Evolutionary conservation across 495 filamentous ascomycete genomes (phyloP), one percentile per base, ranked within the genome.

Genomic region (Immersiella caudata): DNA sequence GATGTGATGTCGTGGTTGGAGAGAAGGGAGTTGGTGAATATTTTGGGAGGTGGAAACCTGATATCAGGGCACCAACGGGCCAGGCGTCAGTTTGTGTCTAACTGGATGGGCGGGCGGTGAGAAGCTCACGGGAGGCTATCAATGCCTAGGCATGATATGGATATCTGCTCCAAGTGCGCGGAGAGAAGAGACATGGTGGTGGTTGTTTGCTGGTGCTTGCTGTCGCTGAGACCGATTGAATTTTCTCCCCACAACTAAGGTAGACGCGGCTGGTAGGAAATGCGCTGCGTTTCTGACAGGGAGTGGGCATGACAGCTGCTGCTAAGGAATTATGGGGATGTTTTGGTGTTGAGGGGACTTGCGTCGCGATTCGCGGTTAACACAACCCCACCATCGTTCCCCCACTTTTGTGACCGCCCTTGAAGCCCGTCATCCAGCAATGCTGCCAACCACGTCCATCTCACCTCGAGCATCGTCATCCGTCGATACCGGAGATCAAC

Each of bases 21-120:
- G 59, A 98, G 87, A 51, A 98, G 85, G 36, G 95, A 92, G 78
- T 96, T 97, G 69, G 94, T 96, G 79, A 98, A 99, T 74, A 94
- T 92, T 72, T 93, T 96, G n/a, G 95, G 92, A 16, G 86, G 86
- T 25, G 92, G 92, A 71, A 99, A 99, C 21, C 93, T 94, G 71
- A 8, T 16, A 14, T 40, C 33, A 21, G 18, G 46, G 18, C 29
- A 25, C 52, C 24, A 27, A 24, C 27, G 26, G 26, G 36, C 20
- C 55, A 46, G 36, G 22, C 12, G 16, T 33, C 27, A 56, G 52
- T 36, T 18, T 52, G 64, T 67, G 63, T 62, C 65, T 59, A 61
- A 51, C 66, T 36, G 62, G 24, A 14, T 29, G 1, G 21, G 2
- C 3, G 21, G 56, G 11, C 16, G 22, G 35, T 24, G 8, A 33